A percentile compares a stretch with the other conserved stretches of the same genome.
phyloP scores from a whole-genome alignment of 495 filamentous ascomycete genomes.

The Amorphotheca resinae region DNA sequence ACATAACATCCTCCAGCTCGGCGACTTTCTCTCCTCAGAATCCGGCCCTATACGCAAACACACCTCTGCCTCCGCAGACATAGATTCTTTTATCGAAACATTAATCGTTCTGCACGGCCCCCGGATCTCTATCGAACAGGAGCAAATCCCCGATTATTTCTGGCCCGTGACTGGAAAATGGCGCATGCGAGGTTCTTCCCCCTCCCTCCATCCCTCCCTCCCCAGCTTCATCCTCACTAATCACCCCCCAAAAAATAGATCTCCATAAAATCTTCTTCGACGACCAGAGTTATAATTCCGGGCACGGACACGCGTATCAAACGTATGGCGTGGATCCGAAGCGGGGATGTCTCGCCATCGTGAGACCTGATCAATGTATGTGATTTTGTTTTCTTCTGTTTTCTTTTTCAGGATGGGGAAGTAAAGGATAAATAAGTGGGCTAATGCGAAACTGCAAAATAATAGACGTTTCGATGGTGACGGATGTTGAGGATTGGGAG shows the following conservation, averaged over 20 bases:
- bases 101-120: slow-evolving; percentile 18
- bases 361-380: slow-evolving; percentile 58
- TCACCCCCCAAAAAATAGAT: not conserved
- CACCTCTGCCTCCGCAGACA: not conserved
- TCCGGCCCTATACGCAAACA: not conserved
- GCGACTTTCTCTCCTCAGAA: not conserved
- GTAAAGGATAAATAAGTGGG: too few relatives aligned
- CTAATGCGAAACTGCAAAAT: too few relatives aligned
- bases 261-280: slow-evolving; percentile 48
- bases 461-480: too few relatives aligned
- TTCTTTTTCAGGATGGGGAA: too few relatives aligned
- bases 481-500: too few relatives aligned
- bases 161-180: slow-evolving; percentile 39
- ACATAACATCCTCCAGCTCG: too few relatives aligned
- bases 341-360: slow-evolving; percentile 46
- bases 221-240: not conserved
- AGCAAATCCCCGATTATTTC: slow-evolving; percentile 42
- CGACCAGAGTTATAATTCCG: slow-evolving; percentile 44
- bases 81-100: not conserved
- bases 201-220: slow-evolving; percentile 2
- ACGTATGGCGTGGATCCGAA: slow-evolving; percentile 48
- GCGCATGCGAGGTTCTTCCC: slow-evolving; percentile 39
- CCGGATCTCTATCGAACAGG: slow-evolving; percentile 33
- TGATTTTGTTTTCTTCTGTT: not conserved
- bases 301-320: slow-evolving; percentile 48